Evolutionary conservation across 2,329 filamentous ascomycete species (phyloP).

Genomic region (Coleophoma eucalyptorum): DNA sequence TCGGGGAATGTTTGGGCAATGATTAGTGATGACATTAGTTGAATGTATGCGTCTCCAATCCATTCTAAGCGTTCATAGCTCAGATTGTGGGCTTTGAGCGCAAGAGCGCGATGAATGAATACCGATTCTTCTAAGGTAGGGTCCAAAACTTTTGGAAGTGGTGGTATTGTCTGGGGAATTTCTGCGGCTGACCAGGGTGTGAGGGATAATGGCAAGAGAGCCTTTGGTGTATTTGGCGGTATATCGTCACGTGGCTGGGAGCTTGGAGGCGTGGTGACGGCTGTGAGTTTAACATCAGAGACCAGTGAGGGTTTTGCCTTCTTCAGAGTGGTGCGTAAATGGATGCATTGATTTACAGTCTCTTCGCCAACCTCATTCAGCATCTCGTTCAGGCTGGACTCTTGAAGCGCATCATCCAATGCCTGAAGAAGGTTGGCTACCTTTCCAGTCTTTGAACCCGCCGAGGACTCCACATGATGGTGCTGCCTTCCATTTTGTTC

Average conservation of each 20-base stretch:
- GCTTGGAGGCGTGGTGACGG: neutral
- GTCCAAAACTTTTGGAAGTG: conserved; percentile 59
- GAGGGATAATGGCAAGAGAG: conserved; percentile 22
- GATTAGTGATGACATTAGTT: conserved; percentile 70
- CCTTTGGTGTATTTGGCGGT: conserved; percentile 12
- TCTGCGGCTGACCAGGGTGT: conserved; percentile 48
- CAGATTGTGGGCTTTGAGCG: conserved; percentile 17
- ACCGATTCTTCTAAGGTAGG: conserved; percentile 55
- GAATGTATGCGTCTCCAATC: conserved; percentile 82
- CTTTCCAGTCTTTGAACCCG: conserved; percentile 5
- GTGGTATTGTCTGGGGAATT: conserved; percentile 45
- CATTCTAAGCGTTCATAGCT: conserved; percentile 84
- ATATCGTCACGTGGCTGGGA: neutral
- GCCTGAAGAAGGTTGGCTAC: conserved; percentile 18
- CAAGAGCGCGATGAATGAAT: conserved; percentile 56
- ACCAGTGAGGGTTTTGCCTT: neutral
- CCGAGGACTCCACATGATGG: no score
- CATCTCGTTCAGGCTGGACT: conserved; percentile 11
- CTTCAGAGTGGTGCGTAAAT: conserved; percentile 14
- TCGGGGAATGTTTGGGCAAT: conserved; percentile 70
- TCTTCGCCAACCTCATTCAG: conserved; percentile 12
- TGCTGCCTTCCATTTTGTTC: no score
- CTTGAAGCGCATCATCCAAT: conserved; percentile 18
- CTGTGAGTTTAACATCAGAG: no score
- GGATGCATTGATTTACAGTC: conserved; percentile 12